These are phyloP conservation scores for Ensete glaucum DNA, from an alignment of 176 grass and related monocot species.

Conservation along the genomic window DNA sequence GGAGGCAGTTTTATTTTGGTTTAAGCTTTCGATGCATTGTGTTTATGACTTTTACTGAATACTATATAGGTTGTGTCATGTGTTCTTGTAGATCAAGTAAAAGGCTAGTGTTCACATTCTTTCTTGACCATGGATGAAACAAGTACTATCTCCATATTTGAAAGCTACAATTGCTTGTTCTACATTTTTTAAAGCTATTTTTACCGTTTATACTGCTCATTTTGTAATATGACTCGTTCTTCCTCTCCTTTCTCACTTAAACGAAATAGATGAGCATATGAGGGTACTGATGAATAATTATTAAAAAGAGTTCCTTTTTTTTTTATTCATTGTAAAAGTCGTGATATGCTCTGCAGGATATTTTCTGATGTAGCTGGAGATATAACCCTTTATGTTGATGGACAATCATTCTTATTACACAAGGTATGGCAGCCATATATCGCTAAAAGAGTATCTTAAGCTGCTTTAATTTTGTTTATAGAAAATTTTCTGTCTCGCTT, in stretches of 20 bases:
- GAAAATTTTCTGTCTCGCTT: too few species aligned
- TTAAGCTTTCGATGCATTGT: neutral
- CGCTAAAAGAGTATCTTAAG: neutral
- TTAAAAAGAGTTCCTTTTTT: neutral
- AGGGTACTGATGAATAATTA: neutral
- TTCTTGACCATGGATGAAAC: neutral
- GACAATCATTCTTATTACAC: conserved; percentile 77
- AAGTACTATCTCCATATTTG: neutral
- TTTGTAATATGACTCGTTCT: neutral
- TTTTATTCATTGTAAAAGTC: conserved; percentile 17
- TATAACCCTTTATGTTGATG: conserved; percentile 61
- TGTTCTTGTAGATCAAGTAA: neutral
- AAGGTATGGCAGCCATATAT: conserved; percentile 39
- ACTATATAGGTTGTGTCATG: too few species aligned
- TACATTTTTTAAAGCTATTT: neutral
- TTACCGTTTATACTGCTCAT: neutral
- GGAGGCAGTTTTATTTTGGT: neutral
- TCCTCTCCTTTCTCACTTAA: neutral
- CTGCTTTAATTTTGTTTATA: neutral
- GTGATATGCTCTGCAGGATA: conserved; percentile 51
- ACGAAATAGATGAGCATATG: neutral
- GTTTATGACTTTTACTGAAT: neutral
- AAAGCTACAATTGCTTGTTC: neutral
- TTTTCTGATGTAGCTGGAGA: conserved; percentile 93
- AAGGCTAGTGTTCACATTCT: neutral